A percentile compares a stretch with the other conserved stretches of the same genome.
Evolutionary conservation across 73 alveolate species (phyloP).

Genomic region (Uronychia binucleata): DNA sequence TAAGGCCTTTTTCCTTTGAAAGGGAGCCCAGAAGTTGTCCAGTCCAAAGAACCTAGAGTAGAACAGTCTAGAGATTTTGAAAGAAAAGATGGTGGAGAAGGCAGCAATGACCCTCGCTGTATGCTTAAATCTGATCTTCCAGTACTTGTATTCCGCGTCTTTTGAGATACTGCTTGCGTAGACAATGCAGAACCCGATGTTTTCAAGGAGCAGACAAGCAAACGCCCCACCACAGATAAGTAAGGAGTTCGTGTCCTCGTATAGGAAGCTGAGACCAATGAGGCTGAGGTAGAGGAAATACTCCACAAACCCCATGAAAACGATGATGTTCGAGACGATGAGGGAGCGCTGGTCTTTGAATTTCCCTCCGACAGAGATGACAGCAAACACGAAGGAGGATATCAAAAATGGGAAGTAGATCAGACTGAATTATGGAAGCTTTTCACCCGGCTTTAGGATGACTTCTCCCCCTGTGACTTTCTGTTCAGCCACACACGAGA

Average conservation of each 20-base stretch:
- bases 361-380: slow-evolving; percentile 11
- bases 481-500: not conserved
- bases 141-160: not conserved
- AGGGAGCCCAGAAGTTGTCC: not conserved
- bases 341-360: slow-evolving; percentile 8
- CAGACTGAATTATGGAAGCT: not conserved
- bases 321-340: slow-evolving; percentile 23
- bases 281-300: slow-evolving; percentile 4
- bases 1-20: not conserved
- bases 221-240: not conserved
- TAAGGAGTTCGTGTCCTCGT: not conserved
- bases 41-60: not conserved
- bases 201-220: not conserved
- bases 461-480: not conserved
- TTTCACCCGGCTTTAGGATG: not conserved
- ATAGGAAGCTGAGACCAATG: slow-evolving; percentile 12
- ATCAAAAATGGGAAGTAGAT: slow-evolving; percentile 7
- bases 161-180: not conserved
- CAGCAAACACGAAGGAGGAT: not conserved
- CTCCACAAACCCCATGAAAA: slow-evolving; percentile 36
- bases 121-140: not conserved
- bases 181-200: not conserved
- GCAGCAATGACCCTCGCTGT: not conserved
- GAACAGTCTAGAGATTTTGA: not conserved
- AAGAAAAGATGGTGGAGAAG: not conserved